phyloP scores from a whole-genome alignment of 2,329 filamentous ascomycete genomes.

The Teratosphaeriaceae sp. region DNA sequence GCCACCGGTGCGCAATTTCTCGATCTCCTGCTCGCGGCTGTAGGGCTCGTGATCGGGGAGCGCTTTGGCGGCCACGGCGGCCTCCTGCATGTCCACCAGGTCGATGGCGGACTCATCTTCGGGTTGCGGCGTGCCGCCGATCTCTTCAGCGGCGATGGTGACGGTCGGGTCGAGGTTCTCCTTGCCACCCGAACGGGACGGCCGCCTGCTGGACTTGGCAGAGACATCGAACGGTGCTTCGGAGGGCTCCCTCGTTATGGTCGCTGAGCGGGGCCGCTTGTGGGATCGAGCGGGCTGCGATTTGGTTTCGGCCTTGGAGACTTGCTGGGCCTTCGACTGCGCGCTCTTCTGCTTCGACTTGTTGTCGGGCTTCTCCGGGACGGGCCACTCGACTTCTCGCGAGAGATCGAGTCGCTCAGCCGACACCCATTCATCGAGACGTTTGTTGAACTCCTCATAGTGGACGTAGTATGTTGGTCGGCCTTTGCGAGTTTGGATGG shows the following conservation, averaged over 20 bases:
- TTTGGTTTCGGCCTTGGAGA: conserved; percentile 26
- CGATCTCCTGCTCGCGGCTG: conserved; percentile 84
- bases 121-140: conserved; percentile 40
- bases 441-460: conserved; percentile 97
- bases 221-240: conserved; percentile 43
- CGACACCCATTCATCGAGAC: conserved; percentile 81
- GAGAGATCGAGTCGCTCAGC: conserved; percentile 75
- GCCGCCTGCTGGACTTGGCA: conserved; percentile 43
- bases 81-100: conserved; percentile 46
- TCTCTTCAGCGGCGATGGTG: conserved; percentile 38
- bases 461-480: conserved; percentile 91
- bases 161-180: conserved; percentile 50
- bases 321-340: conserved; percentile 33
- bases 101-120: conserved; percentile 49
- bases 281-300: conserved; percentile 40
- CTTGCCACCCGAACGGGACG: conserved; percentile 53
- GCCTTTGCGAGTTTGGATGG: conserved; percentile 83
- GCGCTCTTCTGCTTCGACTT: conserved; percentile 64
- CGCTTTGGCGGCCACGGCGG: conserved; percentile 48
- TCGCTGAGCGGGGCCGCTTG: conserved; percentile 39
- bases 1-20: conserved; percentile 87
- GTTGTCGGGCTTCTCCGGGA: conserved; percentile 82
- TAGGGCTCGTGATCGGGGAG: conserved; percentile 47
- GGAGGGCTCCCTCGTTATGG: conserved; percentile 36
- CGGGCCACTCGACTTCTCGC: conserved; percentile 94